Evolutionary conservation across 2,329 filamentous ascomycete species (phyloP), one percentile per base, ranked within the genome.

Genomic region (Alternaria hordeiaustralica): DNA sequence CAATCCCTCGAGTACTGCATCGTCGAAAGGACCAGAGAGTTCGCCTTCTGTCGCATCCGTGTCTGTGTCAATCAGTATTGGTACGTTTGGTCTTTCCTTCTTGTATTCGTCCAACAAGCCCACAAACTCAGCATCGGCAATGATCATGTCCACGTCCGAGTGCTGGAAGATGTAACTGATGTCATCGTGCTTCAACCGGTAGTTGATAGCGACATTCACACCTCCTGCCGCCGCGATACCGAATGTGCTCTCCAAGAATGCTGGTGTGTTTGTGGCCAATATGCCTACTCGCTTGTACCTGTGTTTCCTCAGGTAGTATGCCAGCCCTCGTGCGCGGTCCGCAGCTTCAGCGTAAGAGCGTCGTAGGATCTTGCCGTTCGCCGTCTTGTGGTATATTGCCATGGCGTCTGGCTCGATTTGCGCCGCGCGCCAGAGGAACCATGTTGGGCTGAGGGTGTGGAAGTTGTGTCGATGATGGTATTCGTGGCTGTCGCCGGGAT

Each of bases 111-210:
- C 88, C 13, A 99, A 83, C 55, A 98, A 83, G 5, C 83, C 81
- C 20, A 89, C 80, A 76, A 90, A 97, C 79, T 99, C 96, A 28
- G 88, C 83, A 75, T 99, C 96, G 4, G 92, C 93, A 60, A 99
- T 90, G 68, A 99, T 93, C 56, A 88, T 84, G 74, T 99, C 95
- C 0, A 92, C 94, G 61, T 97, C 92, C 7, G 91, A 89, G 81
- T 94, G 95, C 44, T 90, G 88, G 74, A 99, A 93, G 64, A 98
- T 97, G 79, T 98, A 99, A 20, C 87, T 84, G 62, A 99, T 90
- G 74, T 99, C 96, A 65, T 94, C 92, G 36, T 87, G 84, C 78
- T 96, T 96, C 49, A 97, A 83, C 3, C 90, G 84, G 71, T 92
- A 92, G 69, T 93, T 93, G 49, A 90, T 88, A 4, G 85, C 86